phyloP scores from a whole-genome alignment of 352 stramenopile species.

The Pythium folliculosum region DNA sequence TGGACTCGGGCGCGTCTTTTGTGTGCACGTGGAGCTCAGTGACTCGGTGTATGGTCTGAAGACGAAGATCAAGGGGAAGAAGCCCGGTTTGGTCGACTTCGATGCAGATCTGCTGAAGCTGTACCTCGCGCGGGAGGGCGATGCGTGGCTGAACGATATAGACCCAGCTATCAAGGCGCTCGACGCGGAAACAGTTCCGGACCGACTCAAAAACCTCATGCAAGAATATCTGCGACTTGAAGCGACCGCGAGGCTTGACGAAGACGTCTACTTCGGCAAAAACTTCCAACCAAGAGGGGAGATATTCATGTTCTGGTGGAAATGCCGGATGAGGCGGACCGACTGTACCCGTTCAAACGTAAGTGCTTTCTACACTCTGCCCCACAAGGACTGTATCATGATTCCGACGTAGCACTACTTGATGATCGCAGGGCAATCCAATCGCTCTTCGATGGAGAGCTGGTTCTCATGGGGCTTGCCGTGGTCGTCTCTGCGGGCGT shows the following conservation, averaged over 20 bases:
- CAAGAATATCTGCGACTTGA: constrained; percentile 2
- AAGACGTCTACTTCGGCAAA: background rate
- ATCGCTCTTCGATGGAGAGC: constrained; percentile 26
- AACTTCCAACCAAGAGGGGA: background rate
- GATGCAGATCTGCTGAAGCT: background rate
- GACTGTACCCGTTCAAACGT: background rate
- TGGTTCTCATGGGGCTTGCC: background rate
- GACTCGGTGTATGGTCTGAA: background rate
- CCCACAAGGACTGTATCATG: constrained; percentile 13
- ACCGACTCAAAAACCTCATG: constrained; percentile 9
- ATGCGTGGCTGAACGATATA: background rate
- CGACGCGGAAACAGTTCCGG: background rate
- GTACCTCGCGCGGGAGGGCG: background rate
- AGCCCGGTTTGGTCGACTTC: background rate
- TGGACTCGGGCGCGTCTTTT: background rate
- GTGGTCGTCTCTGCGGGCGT: constrained; percentile 22
- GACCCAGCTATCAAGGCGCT: background rate
- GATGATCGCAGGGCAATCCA: constrained; percentile 30
- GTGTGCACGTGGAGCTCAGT: background rate
- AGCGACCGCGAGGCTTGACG: background rate
- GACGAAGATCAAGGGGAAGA: background rate
- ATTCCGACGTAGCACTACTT: constrained; percentile 29
- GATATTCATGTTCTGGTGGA: constrained; percentile 15
- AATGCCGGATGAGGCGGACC: constrained; percentile 3
- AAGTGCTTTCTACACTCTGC: constrained; percentile 33